Base-by-base conservation (phyloP, 805 yeast genomes). In the Hanseniaspora lindneri region DNA sequence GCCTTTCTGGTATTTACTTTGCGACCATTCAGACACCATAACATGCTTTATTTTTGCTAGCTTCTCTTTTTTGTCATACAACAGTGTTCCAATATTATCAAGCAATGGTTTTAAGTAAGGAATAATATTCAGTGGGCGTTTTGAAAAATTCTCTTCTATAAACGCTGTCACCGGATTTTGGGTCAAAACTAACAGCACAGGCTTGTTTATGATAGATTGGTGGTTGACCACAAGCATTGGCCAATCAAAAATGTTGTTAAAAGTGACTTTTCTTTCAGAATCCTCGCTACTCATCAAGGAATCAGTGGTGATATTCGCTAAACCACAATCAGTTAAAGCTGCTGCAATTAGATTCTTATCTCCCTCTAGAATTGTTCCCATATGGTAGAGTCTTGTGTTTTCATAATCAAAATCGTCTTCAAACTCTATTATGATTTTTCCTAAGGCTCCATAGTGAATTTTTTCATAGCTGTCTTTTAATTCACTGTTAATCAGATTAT, bases 1-100 rank as follows among this genome's bases (percentile, higher is more conserved):
- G 2, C 97, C 97, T 49, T 83, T 65, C 2, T 84, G 72, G 58
- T 71, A 84, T 1, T 86, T 85, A 55, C 88, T 94, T 2, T 61
- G 59, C 1, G 94, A 80, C 97, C 97, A 89, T 24, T 76, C 66
- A 0, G 89, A 74, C 1, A 73, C 71, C 0, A 79, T 63, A 0
- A 68, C 60, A 44, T 70, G 71, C 3, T 47, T 59, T 41, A 71
- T 77, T 1, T 51, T 47, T 4, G 74, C 74, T 0, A 50, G 63
- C 49, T 1, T 65, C 55, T 56, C 54, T 53, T 24, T 30, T 25
- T 54, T 43, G 33, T 19, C 21, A 25, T 51, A 30, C 14, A 48
- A 33, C 52, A 52, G 35, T 36, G 51, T 49, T 19, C 51, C 44
- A 40, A 59, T 41, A 3, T 51, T 54, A 3, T 34, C 42, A 51